Evolutionary conservation across 805 yeast species (phyloP), one percentile per base, ranked within the genome.

Genomic region (Henningerozyma blattae): DNA sequence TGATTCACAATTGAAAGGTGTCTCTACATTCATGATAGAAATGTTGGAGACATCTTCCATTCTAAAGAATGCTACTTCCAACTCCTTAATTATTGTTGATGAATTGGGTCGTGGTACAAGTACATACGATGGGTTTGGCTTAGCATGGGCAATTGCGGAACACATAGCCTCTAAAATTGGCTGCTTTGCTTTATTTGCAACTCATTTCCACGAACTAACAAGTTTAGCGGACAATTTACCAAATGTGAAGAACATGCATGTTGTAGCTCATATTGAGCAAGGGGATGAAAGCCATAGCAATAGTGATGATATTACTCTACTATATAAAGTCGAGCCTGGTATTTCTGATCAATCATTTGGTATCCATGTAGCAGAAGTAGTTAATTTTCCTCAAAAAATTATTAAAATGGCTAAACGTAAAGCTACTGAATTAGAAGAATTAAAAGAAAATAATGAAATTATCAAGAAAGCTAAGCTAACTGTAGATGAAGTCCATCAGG

Each of bases 1-100:
- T 10, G 98, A 91, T 55, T 89, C 96, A 0, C 98, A 91, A 58
- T 66, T 91, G 50, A 87, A 89, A 57, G 98, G 98, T 18, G 84
- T 91, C 19, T 87, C 97, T 1, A 91, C 98, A 0, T 91, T 91
- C 48, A 85, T 85, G 95, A 86, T 94, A 15, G 98, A 91, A 54
- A 91, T 91, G 98, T 65, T 91, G 38, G 98, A 91, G 52, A 91
- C 95, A 26, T 84, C 96, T 0, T 79, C 94, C 1, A 91, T 91
- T 44, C 67, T 91, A 45, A 80, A 84, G 45, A 75, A 87, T 13
- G 94, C 96, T 1, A 77, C 94, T 0, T 59, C 64, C 19, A 83
- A 86, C 43, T 85, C 95, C 4, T 65, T 91, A 39, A 86, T 91
- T 34, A 81, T 91, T 29, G 86, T 91, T 37, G 98, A 91, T 58